Percentiles rank a stretch among this genome's conserved stretches.
phyloP scores from a whole-genome alignment of 441 rosid genomes.

The Adansonia grandidieri region DNA sequence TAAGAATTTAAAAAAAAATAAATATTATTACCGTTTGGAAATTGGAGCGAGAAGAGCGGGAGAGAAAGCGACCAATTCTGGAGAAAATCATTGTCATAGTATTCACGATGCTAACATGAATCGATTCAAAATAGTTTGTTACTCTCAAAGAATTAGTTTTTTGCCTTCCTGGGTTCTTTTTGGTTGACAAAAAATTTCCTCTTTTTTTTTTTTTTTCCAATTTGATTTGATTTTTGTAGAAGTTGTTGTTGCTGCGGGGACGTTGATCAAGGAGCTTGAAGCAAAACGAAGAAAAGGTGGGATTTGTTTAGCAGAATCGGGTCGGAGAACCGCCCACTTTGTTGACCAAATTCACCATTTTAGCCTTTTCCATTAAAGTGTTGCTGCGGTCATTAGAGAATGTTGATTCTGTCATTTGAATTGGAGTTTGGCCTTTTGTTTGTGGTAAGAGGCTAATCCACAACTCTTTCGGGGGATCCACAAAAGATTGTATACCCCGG shows the following conservation, averaged over 20 bases:
- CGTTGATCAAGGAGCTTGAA: not conserved
- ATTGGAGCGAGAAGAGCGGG: constrained; percentile 41
- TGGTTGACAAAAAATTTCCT: not conserved
- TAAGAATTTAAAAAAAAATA: not conserved
- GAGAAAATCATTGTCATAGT: constrained; percentile 42
- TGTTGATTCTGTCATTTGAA: not conserved
- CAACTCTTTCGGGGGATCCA: constrained; percentile 9
- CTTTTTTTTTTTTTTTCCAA: not conserved
- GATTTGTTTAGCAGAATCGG: not conserved
- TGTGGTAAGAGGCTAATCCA: not conserved
- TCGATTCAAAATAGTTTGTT: constrained; percentile 6
- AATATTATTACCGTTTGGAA: constrained; percentile 32
- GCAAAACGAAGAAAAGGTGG: not conserved
- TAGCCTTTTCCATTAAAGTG: not conserved
- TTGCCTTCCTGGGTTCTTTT: not conserved
- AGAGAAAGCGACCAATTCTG: constrained; percentile 41
- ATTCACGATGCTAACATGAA: constrained; percentile 27
- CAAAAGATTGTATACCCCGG: not conserved
- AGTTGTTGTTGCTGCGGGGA: not conserved
- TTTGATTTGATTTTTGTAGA: not conserved
- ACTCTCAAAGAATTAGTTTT: not conserved
- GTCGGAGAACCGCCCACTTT: not conserved
- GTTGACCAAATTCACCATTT: not conserved
- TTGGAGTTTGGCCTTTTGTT: not conserved
- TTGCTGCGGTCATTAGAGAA: not conserved